Conservation (phyloP, 305 asterid genomes). For the Fraxinus velutina region DNA sequence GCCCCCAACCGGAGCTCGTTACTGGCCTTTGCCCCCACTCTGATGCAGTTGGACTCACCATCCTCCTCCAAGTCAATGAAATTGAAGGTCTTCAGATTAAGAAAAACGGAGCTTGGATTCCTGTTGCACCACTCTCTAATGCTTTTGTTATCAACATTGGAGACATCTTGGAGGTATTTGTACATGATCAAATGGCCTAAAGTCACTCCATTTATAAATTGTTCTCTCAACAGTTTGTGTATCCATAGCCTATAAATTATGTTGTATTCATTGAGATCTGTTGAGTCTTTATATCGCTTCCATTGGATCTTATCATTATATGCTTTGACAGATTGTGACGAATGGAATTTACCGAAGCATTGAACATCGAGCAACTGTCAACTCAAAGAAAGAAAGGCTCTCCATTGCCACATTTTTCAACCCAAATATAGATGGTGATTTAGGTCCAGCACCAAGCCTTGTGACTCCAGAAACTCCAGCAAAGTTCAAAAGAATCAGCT, state of each 20-base stretch:
- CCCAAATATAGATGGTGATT: background rate
- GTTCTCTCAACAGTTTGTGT: background rate
- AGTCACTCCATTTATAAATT: background rate
- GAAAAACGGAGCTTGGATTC: constrained; percentile 35
- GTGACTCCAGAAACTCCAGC: constrained; percentile 26
- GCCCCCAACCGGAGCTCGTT: constrained; percentile 44
- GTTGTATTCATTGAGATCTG: background rate
- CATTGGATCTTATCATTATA: background rate
- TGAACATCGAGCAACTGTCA: constrained; percentile 19
- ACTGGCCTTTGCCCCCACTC: constrained; percentile 53
- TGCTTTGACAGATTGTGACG: constrained; percentile 5
- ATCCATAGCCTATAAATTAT: background rate
- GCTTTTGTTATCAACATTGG: constrained; percentile 42
- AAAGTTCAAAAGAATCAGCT: constrained; percentile 14
- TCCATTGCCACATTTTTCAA: constrained; percentile 23
- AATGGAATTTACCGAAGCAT: constrained; percentile 22
- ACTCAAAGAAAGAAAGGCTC: constrained; percentile 20
- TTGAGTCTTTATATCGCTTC: background rate
- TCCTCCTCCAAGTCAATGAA: constrained; percentile 45
- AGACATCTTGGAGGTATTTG: constrained; percentile 35
- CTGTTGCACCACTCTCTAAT: constrained; percentile 33
- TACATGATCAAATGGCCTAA: background rate
- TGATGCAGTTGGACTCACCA: constrained; percentile 39
- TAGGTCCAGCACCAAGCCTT: constrained; percentile 22
- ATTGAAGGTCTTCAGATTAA: constrained; percentile 49